Base-by-base conservation (phyloP, 495 filamentous ascomycete species). In the Aspergillus incahuasiensis region DNA sequence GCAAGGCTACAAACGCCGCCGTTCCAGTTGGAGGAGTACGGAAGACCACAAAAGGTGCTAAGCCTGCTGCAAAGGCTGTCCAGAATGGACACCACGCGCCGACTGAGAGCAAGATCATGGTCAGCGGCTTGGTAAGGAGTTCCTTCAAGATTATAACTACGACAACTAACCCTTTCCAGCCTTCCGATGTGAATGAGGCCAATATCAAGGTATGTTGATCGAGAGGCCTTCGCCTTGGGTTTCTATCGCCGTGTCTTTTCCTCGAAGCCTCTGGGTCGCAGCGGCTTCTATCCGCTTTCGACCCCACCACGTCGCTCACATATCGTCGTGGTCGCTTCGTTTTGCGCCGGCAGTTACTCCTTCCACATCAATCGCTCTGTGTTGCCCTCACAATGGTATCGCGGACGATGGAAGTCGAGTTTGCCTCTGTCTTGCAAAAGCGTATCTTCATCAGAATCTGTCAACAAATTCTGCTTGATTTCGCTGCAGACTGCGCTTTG, bases 181-280 rank as follows among this genome's bases (percentile, higher is more conserved):
- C 94, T 68, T 80, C 82, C 76, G 94, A 98, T 86, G 90, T 98
- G 72, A 87, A 82, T 77, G 94, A 97, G 79, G 75, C 68, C 72
- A 88, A 90, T 84, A 91, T 98, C 79, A 97, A 97, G 95, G 94
- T 98, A 98, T 91, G 94, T 97, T 90, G 84, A 87, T 74, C 69
- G 71, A 79, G 69, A 81, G 80, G 75, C 73, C 74, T 68, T 66
- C 73, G 70, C 74, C 70, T 78, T 80, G 71, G 79, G 74, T 73
- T 75, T 75, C 70, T 68, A 71, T 78, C 76, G 80, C 73, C 75
- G 68, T 74, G 65, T 73, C 63, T 72, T 63, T 65, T 66, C 76
- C 64, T 75, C 69, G 67, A 74, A 65, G 71, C 65, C 60, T 66
- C 68, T 65, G 77, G 71, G 68, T 63, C 69, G 70, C 67, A 67